Conservation (phyloP, 2,329 filamentous ascomycete species). For the Curvularia sp. region DNA sequence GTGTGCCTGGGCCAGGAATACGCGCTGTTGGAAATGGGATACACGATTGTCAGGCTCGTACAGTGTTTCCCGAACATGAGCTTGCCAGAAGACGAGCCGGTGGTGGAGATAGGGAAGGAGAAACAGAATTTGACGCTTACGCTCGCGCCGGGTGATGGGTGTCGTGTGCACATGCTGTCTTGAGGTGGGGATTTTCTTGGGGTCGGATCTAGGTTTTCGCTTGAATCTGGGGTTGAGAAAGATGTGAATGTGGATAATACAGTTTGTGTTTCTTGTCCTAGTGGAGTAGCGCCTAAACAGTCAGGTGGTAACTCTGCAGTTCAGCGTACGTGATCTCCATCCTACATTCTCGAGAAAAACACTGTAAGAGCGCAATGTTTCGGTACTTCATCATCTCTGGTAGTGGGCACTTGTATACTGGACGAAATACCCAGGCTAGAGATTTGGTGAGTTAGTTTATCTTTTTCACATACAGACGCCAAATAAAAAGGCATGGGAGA, state of each 20-base stretch:
- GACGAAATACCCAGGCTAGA: background rate
- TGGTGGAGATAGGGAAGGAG: background rate
- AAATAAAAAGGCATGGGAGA: background rate
- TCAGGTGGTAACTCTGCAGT: background rate
- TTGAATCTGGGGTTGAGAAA: background rate
- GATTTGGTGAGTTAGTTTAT: background rate
- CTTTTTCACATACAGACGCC: background rate
- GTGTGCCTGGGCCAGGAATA: conserved; percentile 33
- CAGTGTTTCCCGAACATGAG: conserved; percentile 1
- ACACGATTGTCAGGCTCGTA: background rate
- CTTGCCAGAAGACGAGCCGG: conserved; percentile 2
- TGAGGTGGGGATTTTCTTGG: background rate
- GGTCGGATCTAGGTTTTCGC: background rate
- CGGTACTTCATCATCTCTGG: background rate
- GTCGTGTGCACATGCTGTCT: conserved; percentile 2
- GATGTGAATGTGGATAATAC: background rate
- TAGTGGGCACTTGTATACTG: background rate
- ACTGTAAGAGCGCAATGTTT: background rate
- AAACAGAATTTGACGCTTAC: conserved; percentile 1
- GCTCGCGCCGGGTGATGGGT: background rate
- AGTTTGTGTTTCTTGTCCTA: background rate
- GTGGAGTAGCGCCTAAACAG: background rate
- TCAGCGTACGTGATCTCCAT: background rate
- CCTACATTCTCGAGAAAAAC: background rate
- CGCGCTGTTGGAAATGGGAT: background rate